phyloP scores from a whole-genome alignment of 805 yeast species.

The Candida anglica region DNA sequence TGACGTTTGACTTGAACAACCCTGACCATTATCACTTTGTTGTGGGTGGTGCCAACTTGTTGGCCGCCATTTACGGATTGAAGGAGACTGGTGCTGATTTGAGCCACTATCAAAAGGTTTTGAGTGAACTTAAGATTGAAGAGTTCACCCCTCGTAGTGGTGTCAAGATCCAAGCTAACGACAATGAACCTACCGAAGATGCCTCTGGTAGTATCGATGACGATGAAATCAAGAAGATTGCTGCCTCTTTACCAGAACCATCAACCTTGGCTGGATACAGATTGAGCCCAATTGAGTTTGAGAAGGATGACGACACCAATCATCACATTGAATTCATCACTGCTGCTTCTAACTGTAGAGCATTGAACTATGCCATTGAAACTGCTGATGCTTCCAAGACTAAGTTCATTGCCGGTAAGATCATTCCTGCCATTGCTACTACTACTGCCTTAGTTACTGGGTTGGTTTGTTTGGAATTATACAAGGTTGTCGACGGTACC shows the following conservation, averaged over 20 bases:
- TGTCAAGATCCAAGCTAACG: constrained; percentile 77
- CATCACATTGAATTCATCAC: constrained; percentile 95
- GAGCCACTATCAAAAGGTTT: constrained; percentile 50
- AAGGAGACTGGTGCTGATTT: constrained; percentile 56
- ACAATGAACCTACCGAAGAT: constrained; percentile 86
- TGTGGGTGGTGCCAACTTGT: constrained; percentile 84
- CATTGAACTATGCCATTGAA: constrained; percentile 84
- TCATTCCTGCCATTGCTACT: constrained; percentile 98
- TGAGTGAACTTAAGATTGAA: constrained; percentile 38
- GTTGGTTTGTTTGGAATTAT: constrained; percentile 83
- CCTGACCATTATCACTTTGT: constrained; percentile 79
- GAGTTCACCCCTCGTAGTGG: constrained; percentile 75
- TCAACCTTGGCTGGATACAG: constrained; percentile 85
- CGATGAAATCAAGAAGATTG: constrained; percentile 63
- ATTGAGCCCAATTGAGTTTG: constrained; percentile 87
- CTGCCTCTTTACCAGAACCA: constrained; percentile 83
- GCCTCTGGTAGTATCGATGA: constrained; percentile 50
- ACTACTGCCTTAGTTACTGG: constrained; percentile 99
- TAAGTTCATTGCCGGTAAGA: constrained; percentile 96
- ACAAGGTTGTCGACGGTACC: constrained; percentile 79
- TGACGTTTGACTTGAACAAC: constrained; percentile 70
- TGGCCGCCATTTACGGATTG: constrained; percentile 87
- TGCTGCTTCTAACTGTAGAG: constrained; percentile 95
- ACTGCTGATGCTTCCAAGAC: constrained; percentile 87
- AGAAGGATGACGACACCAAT: constrained; percentile 95